Base-by-base conservation (phyloP, 108 stramenopile species). In the Parmales sp. region DNA sequence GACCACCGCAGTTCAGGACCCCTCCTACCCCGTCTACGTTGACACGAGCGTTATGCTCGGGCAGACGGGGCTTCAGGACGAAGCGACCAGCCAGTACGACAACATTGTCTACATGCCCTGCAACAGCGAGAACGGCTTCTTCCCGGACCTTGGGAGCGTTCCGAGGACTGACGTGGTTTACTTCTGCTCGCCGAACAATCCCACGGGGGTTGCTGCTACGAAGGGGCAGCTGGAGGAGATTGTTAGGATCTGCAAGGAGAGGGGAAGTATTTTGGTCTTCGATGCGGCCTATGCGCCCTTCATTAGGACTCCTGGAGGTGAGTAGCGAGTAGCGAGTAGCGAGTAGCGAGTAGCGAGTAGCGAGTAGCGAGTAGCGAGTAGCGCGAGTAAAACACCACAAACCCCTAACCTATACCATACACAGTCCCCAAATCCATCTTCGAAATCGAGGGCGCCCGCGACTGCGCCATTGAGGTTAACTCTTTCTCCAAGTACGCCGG, bases 21-120 rank as follows among this genome's bases (percentile, higher is more conserved):
- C 94, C 39, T 91, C 90, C 26, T 96, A 96, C 65, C 96, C 96
- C 43, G 96, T 97, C 64, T 97, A 97, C 69, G 96, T 97, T 34
- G 90, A 91, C 64, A 92, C 91, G 36, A 82, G 82, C 19, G 91
- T 93, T 69, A 93, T 93, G 88, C 83, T 93, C 84, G 95, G 94
- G 31, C 96, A 97, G 74, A 97, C 96, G 37, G 93, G 94, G 60
- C 68, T 78, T 45, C 83, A 91, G 73, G 73, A 97, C 71, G 46
- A 74, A 39, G 82, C 71, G 18, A 94, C 88, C 46, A 87, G 77
- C 68, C 96, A 97, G 80, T 97, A 89, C 83, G 83, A 93, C 46
- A 93, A 93, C 73, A 93, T 97, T 74, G 91, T 95, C 23, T 97
- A 97, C 93, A 97, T 97, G 95, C 89, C 89, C 7, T 95, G 94